A percentile compares a stretch with the other conserved stretches of the same genome.
Evolutionary conservation across 768 basidiomycete species (phyloP).

Genomic region (Termitomyces sp.): DNA sequence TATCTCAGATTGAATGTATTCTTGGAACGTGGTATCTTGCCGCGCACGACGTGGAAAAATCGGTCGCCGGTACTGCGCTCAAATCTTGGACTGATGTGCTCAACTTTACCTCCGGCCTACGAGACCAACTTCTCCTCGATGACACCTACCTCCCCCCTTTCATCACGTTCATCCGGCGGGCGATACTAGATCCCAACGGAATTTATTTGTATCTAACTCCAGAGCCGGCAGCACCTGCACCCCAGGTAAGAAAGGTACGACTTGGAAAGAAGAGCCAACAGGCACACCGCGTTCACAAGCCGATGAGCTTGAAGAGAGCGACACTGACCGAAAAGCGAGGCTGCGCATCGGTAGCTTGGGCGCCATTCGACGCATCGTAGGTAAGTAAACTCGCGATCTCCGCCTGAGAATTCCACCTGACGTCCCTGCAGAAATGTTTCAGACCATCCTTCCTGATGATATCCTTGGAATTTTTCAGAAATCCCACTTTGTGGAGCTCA

Average conservation of each 20-base stretch:
- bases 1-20: conserved; percentile 53
- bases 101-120: no score
- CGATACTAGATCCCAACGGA: conserved; percentile 59
- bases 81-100: conserved; percentile 53
- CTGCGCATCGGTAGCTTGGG: conserved; percentile 70
- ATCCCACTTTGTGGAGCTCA: conserved; percentile 59
- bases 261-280: conserved; percentile 34
- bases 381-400: conserved; percentile 35
- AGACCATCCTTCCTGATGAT: conserved; percentile 24
- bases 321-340: conserved; percentile 67
- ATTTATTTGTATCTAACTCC: conserved; percentile 60
- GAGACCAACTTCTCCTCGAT: conserved; percentile 26
- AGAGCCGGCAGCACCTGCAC: conserved; percentile 37
- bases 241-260: conserved; percentile 31
- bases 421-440: conserved; percentile 18
- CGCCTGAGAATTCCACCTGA: not conserved
- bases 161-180: conserved; percentile 50
- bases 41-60: conserved; percentile 69
- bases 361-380: conserved; percentile 56
- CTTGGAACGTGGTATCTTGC: conserved; percentile 75
- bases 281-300: conserved; percentile 36
- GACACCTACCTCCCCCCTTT: conserved; percentile 34
- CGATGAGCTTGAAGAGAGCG: conserved; percentile 68
- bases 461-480: conserved; percentile 41
- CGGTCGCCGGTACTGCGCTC: conserved; percentile 48